Conservation (phyloP, 306 rosid species). For the Parietaria judaica region DNA sequence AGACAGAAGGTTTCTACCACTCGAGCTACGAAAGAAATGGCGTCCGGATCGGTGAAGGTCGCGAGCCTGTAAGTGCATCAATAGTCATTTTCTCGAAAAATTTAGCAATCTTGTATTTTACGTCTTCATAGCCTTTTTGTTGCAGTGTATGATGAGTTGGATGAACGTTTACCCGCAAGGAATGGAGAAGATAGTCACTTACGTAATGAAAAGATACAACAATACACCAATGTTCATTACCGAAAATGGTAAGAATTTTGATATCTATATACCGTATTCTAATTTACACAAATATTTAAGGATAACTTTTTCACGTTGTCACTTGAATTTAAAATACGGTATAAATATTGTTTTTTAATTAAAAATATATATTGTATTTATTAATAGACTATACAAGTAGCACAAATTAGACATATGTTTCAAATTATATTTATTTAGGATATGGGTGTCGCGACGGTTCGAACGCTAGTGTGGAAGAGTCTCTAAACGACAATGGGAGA, state of each 20-base stretch:
- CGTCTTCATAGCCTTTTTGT: not conserved
- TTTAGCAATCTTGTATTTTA: not conserved
- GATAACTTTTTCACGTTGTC: too few relatives aligned
- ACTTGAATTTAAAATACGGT: too few relatives aligned
- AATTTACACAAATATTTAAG: too few relatives aligned
- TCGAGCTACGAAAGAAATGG: slow-evolving; percentile 9
- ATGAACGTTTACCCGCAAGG: slow-evolving; percentile 11
- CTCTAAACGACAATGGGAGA: slow-evolving; percentile 2
- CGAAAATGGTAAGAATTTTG: slow-evolving; percentile 11
- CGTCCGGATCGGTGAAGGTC: slow-evolving; percentile 4
- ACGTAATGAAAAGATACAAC: slow-evolving; percentile 8
- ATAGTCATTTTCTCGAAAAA: not conserved
- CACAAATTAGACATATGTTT: too few relatives aligned
- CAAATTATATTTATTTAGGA: not conserved
- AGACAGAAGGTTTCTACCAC: slow-evolving; percentile 11
- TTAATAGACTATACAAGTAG: too few relatives aligned
- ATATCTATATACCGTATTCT: too few relatives aligned
- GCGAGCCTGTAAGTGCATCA: not conserved
- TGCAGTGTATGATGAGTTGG: slow-evolving; percentile 6
- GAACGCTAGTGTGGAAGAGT: not conserved
- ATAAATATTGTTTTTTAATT: too few relatives aligned
- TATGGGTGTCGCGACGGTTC: slow-evolving; percentile 3
- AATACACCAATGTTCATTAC: slow-evolving; percentile 12
- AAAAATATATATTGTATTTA: too few relatives aligned
- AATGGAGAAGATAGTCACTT: slow-evolving; percentile 6